These are phyloP conservation scores for Blastomyces emzantsi DNA, from an alignment of 2,329 filamentous ascomycete genomes.

Conservation along the genomic window DNA sequence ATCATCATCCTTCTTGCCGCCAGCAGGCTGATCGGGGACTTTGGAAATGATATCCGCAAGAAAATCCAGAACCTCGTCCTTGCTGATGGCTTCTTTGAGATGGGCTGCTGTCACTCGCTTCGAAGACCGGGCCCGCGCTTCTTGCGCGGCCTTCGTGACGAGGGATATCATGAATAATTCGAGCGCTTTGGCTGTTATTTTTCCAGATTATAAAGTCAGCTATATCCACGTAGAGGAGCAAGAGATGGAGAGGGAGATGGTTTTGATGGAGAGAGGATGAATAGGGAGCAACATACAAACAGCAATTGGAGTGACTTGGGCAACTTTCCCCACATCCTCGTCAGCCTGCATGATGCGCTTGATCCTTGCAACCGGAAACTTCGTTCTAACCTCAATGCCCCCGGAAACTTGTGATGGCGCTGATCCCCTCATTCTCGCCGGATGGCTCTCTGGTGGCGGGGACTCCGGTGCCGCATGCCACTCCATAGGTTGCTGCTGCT, in stretches of 20 bases:
- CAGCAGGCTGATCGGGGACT: conserved; percentile 55
- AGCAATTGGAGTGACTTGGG: conserved; percentile 92
- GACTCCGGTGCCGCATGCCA: conserved; percentile 18
- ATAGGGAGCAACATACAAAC: conserved; percentile 51
- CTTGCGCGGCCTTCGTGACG: conserved; percentile 76
- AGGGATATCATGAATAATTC: conserved; percentile 97
- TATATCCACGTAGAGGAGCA: background rate
- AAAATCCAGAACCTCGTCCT: conserved; percentile 91
- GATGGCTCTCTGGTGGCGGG: conserved; percentile 4
- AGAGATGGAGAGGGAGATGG: conserved; percentile 2
- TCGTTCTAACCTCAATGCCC: conserved; percentile 73
- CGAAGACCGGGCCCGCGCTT: conserved; percentile 71
- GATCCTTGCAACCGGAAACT: conserved; percentile 94
- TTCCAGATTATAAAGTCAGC: conserved; percentile 18
- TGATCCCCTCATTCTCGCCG: conserved; percentile 4
- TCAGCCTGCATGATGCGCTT: conserved; percentile 99
- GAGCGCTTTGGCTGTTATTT: conserved; percentile 65
- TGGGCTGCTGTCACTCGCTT: conserved; percentile 86
- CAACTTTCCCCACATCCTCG: conserved; percentile 96
- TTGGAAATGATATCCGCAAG: conserved; percentile 82
- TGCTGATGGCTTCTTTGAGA: conserved; percentile 81
- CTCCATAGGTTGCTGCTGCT: conserved; percentile 17
- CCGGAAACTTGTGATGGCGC: conserved; percentile 26
- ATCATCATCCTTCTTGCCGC: conserved; percentile 35
- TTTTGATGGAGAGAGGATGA: background rate